These are phyloP conservation scores for Penicillium canariense DNA, from an alignment of 495 filamentous ascomycete genomes.

Conservation along the genomic window DNA sequence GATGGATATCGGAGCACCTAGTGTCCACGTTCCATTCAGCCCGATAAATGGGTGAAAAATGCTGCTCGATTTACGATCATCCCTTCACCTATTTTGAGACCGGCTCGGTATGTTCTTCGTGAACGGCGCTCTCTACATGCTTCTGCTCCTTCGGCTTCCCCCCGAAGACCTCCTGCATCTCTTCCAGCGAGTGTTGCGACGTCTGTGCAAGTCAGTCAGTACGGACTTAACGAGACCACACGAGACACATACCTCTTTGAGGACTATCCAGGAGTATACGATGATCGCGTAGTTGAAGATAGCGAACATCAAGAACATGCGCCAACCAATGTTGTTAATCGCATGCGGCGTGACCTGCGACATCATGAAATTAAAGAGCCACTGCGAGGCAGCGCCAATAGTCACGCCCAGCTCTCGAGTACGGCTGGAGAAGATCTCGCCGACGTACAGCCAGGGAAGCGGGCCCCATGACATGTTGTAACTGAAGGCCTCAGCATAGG, in stretches of 20 bases:
- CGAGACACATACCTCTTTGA: slow-evolving; percentile 41
- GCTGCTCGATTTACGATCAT: neutral
- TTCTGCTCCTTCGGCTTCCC: slow-evolving; percentile 13
- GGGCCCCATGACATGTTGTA: slow-evolving; percentile 41
- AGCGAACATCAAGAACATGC: slow-evolving; percentile 56
- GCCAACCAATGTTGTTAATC: slow-evolving; percentile 49
- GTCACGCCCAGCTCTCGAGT: slow-evolving; percentile 48
- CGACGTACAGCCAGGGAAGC: slow-evolving; percentile 41
- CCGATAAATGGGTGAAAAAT: neutral
- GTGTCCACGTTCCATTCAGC: neutral
- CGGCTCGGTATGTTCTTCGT: slow-evolving; percentile 5
- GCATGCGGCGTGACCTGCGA: slow-evolving; percentile 52
- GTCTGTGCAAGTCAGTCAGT: slow-evolving; percentile 16
- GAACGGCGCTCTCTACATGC: slow-evolving; percentile 7
- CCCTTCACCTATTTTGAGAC: neutral
- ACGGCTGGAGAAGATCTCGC: slow-evolving; percentile 54
- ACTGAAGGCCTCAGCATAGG: slow-evolving; percentile 49
- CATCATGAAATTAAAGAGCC: slow-evolving; percentile 57
- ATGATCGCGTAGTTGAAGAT: slow-evolving; percentile 49
- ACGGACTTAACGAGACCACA: neutral
- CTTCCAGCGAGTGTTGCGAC: slow-evolving; percentile 34
- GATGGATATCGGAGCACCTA: neutral
- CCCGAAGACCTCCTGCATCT: slow-evolving; percentile 38
- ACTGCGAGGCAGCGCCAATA: slow-evolving; percentile 50
- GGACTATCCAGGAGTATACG: slow-evolving; percentile 45